These are phyloP conservation scores for Pezicula carpinea DNA, from an alignment of 2,329 filamentous ascomycete genomes.

Conservation along the genomic window DNA sequence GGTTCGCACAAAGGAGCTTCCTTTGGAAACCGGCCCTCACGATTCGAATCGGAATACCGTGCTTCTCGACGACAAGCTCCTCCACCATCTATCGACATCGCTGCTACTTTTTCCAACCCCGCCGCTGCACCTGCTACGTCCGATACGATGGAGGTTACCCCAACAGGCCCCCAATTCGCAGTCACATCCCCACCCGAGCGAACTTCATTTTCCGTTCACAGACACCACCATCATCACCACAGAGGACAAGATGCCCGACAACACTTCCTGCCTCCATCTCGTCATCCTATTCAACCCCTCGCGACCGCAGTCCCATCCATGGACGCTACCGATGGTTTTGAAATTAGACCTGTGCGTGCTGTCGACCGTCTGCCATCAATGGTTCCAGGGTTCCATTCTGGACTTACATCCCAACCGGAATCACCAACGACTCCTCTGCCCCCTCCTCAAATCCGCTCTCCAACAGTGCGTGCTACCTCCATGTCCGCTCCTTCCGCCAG, in stretches of 20 bases:
- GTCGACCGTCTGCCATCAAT: conserved; percentile 80
- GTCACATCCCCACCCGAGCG: conserved; percentile 69
- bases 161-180: conserved; percentile 56
- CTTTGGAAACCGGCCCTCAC: conserved; percentile 48
- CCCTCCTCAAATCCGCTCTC: conserved; percentile 56
- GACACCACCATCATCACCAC: conserved; percentile 47
- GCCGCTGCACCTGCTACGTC: conserved; percentile 41
- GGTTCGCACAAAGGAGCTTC: conserved; percentile 30
- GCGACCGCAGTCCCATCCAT: conserved; percentile 62
- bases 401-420: conserved; percentile 80
- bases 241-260: conserved; percentile 47
- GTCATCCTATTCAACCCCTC: conserved; percentile 59
- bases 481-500: conserved; percentile 48
- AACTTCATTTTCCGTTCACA: conserved; percentile 55
- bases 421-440: conserved; percentile 83
- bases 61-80: conserved; percentile 72
- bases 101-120: conserved; percentile 45
- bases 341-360: conserved; percentile 72
- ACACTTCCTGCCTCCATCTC: conserved; percentile 43
- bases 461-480: conserved; percentile 49
- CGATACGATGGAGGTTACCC: conserved; percentile 54
- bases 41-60: conserved; percentile 55
- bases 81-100: conserved; percentile 79
- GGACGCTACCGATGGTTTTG: conserved; percentile 67
- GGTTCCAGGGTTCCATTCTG: conserved; percentile 63